These are phyloP conservation scores for Trichopus zeylanicus DNA, from an alignment of 116 monocot genomes.

Conservation along the genomic window DNA sequence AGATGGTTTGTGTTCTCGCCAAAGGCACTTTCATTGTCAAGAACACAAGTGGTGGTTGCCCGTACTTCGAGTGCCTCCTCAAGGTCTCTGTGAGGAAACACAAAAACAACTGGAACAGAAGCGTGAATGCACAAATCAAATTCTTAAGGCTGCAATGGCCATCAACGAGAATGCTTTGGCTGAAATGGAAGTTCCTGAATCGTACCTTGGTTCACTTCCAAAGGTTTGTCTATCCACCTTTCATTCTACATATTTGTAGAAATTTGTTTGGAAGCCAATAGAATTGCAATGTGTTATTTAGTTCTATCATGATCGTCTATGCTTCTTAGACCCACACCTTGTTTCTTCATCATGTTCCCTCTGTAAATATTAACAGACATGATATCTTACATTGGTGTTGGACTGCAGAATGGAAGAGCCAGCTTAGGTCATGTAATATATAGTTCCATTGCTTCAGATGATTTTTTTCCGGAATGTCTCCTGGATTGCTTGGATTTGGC, in stretches of 20 bases:
- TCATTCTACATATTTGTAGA: not conserved
- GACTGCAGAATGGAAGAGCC: conserved; percentile 48
- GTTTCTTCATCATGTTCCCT: too few species aligned
- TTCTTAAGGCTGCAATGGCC: conserved; percentile 67
- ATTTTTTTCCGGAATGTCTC: conserved; percentile 52
- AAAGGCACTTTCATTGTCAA: conserved; percentile 19
- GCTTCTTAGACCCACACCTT: too few species aligned
- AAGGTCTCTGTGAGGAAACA: conserved; percentile 31
- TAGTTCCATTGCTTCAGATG: conserved; percentile 41
- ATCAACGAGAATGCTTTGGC: conserved; percentile 51
- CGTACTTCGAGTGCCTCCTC: conserved; percentile 40
- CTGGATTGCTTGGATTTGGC: conserved; percentile 56
- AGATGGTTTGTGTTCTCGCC: conserved; percentile 49
- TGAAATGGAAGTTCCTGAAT: conserved; percentile 60
- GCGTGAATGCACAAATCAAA: conserved; percentile 53
- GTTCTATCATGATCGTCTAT: too few species aligned
- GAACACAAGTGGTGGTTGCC: conserved; percentile 76
- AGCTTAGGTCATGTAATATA: conserved; percentile 50
- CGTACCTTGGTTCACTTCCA: conserved; percentile 55
- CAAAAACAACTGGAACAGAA: conserved; percentile 48
- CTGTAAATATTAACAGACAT: too few species aligned
- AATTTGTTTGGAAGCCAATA: too few species aligned
- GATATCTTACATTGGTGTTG: too few species aligned
- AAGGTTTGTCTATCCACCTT: conserved; percentile 29
- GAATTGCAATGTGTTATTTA: conserved; percentile 1